Percentiles rank a stretch among this genome's conserved stretches.
phyloP scores from a whole-genome alignment of 169 alveolate genomes.

The Hepatocystis sp. region DNA sequence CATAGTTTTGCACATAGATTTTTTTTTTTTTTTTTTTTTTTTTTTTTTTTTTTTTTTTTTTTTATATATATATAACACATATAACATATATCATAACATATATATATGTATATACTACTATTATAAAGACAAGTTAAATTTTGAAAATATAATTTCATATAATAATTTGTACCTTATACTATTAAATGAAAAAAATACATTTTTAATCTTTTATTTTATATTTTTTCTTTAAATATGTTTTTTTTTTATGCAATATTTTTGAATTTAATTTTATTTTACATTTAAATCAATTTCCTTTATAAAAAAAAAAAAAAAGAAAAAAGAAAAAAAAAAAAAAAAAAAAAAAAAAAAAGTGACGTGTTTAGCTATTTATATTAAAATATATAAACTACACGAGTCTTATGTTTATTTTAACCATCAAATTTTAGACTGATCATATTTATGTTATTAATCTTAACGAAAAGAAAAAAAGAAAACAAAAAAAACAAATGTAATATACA shows the following conservation, averaged over 20 bases:
- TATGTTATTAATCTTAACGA: neutral
- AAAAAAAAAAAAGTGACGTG: too few species aligned
- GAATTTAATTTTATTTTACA: constrained; percentile 1
- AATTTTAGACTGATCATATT: neutral
- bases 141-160: constrained; percentile 4
- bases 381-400: too few species aligned
- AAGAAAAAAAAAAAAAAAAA: too few species aligned
- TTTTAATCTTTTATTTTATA: constrained; percentile 18
- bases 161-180: constrained; percentile 2
- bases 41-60: neutral
- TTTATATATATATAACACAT: neutral
- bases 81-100: neutral
- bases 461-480: too few species aligned
- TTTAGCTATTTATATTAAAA: too few species aligned
- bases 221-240: constrained; percentile 3
- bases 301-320: neutral
- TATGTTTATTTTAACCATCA: too few species aligned
- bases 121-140: constrained; percentile 39
- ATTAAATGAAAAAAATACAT: constrained; percentile 19
- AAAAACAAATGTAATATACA: neutral
- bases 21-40: too few species aligned
- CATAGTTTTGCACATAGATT: constrained; percentile 3
- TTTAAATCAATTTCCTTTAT: neutral
- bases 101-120: neutral
- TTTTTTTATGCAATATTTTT: constrained; percentile 1